Conservation (phyloP, 257 asterid species). For the Capsicum baccatum region DNA sequence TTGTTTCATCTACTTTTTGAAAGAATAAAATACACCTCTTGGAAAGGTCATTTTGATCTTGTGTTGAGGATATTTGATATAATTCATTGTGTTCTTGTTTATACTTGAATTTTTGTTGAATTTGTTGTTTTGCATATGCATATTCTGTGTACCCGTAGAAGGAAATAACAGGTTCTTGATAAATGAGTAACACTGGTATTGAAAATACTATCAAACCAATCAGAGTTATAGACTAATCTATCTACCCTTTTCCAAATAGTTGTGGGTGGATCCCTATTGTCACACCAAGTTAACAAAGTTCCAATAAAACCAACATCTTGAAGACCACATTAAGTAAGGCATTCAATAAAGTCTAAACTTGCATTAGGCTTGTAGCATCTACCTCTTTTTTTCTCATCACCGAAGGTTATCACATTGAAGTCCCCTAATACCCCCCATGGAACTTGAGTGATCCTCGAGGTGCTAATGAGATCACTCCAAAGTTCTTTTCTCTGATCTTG, state of each 20-base stretch:
- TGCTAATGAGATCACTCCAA: background rate
- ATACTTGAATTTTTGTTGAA: no score
- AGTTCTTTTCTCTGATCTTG: background rate
- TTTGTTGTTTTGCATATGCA: no score
- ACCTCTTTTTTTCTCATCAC: background rate
- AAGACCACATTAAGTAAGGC: background rate
- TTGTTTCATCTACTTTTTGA: no score
- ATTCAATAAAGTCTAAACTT: no score
- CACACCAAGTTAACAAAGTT: background rate
- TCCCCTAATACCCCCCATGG: background rate
- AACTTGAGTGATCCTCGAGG: no score
- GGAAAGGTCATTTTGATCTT: no score
- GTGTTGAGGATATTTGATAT: no score
- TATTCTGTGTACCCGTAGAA: no score
- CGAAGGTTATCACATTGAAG: background rate
- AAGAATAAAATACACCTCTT: no score
- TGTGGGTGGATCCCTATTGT: background rate
- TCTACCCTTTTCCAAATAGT: background rate
- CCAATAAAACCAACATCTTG: background rate
- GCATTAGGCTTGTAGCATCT: no score
- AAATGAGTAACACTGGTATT: background rate
- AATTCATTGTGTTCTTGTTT: no score
- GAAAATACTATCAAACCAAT: background rate
- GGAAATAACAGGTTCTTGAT: no score
- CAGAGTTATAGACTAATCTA: background rate